Base-by-base conservation (phyloP, 2,329 filamentous ascomycete genomes). In the Colletotrichum trifolii region DNA sequence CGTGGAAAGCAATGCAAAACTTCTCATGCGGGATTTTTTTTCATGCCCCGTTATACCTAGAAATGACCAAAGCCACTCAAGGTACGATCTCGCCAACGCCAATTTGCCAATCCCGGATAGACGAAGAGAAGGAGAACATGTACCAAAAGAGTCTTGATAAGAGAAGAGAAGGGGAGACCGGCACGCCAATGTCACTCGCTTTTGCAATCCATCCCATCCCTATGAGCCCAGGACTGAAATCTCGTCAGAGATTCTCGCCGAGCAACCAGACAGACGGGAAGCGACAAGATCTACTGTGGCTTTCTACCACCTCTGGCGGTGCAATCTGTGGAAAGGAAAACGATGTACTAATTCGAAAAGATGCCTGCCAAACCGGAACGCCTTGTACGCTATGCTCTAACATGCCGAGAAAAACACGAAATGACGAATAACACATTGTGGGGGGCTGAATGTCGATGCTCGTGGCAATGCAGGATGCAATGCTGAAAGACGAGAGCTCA, bases 361-460 rank as follows among this genome's bases (percentile, higher is more conserved):
- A 67, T 53, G 60, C 62, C 61, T 66, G 66, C 69, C 70, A 70
- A 49, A 55, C 64, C 47, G 64, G 63, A 76, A 79, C 77, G 74
- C 77, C 77, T 60, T 69, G 66, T 71, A 76, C 78, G 78, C 78
- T 79, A 80, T 80, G 77, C 77, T 76, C 73, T 73, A 50, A 73
- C 69, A 72, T 70, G 73, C 59, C 69, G 69, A 54, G 68, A 67
- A 69, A 68, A 17, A 25, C 42, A 15, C 7, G 58, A 67, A 71
- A 69, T 52, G 52, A 67, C 52, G 39, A 56, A 54, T 66, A 69
- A 66, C 43, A 67, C 66, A 63, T 46, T 53, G 62, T 34, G 39
- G 54, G 53, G 64, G 60, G 38, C 13, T 50, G 49, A 60, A 59
- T 52, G 54, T 58, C 52, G 40, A 67, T 67, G 56, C 53, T 66